Conservation (phyloP, 1,284 basidiomycete species). For the Tilletia horrida region DNA sequence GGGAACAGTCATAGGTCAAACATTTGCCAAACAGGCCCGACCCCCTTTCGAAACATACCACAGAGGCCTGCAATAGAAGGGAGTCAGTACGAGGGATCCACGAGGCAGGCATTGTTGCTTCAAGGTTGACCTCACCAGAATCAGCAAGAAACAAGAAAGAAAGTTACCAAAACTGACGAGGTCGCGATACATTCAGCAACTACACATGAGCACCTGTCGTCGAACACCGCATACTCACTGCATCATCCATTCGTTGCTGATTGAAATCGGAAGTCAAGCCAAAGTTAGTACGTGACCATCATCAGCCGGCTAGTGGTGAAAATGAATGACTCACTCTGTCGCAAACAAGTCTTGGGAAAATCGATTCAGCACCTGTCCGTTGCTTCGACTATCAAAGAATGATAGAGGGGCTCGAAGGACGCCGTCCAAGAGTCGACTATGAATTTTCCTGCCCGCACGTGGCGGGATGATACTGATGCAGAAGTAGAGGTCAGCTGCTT, state of each 20-base stretch:
- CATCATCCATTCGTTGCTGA: conserved; percentile 4
- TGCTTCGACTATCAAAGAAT: conserved; percentile 33
- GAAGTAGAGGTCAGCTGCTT: conserved; percentile 23
- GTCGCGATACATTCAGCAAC: no score
- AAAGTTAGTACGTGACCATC: not conserved
- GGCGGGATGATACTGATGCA: conserved; percentile 17
- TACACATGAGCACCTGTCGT: no score
- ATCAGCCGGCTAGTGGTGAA: not conserved
- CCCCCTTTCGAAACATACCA: not conserved
- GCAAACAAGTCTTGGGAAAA: conserved; percentile 44
- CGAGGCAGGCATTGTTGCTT: no score
- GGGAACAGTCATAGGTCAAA: not conserved
- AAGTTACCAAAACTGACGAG: not conserved
- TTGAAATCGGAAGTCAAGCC: not conserved
- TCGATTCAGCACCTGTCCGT: conserved; percentile 39
- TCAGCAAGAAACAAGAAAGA: not conserved
- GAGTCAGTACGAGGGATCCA: no score
- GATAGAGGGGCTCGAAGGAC: conserved; percentile 31
- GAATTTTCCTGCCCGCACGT: conserved; percentile 30
- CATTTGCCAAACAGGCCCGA: not conserved
- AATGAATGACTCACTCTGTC: conserved; percentile 25
- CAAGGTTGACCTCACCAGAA: not conserved
- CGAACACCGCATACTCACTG: not conserved
- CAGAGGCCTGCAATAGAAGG: not conserved
- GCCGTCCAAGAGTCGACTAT: conserved; percentile 27